Conservation (phyloP, 1,284 basidiomycete species). For the Gomphus bonarii region DNA sequence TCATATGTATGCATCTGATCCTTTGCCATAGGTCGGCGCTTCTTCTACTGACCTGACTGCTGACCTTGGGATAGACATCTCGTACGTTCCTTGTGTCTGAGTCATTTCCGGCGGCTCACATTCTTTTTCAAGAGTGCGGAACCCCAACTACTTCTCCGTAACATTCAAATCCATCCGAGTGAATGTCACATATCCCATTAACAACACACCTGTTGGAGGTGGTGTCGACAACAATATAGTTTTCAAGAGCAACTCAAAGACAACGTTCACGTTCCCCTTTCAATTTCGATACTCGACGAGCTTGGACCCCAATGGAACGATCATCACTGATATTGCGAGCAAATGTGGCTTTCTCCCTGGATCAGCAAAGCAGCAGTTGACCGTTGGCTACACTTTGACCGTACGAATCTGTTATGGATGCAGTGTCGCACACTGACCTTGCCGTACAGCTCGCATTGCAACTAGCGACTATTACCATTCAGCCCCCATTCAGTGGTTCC, state of each 20-base stretch:
- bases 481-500: conserved; percentile 56
- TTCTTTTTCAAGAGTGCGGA: conserved; percentile 47
- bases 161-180: conserved; percentile 62
- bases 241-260: conserved; percentile 55
- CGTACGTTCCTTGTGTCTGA: conserved; percentile 27
- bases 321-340: conserved; percentile 54
- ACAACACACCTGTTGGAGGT: conserved; percentile 57
- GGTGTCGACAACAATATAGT: conserved; percentile 52
- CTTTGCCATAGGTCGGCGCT: conserved; percentile 18
- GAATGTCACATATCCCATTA: conserved; percentile 65
- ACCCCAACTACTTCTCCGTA: conserved; percentile 81
- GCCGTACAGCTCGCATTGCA: conserved; percentile 44
- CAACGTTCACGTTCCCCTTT: conserved; percentile 79
- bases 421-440: conserved; percentile 11
- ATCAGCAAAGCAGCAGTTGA: conserved; percentile 40
- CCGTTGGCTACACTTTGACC: conserved; percentile 60
- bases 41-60: conserved; percentile 41
- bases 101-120: conserved; percentile 7
- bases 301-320: conserved; percentile 44
- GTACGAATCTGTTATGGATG: conserved; percentile 25
- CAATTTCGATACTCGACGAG: conserved; percentile 57
- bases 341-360: conserved; percentile 56
- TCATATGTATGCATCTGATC: not conserved
- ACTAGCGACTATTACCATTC: conserved; percentile 57
- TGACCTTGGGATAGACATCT: conserved; percentile 58